phyloP scores from a whole-genome alignment of 768 basidiomycete species.

The Macrocybe gigantea region DNA sequence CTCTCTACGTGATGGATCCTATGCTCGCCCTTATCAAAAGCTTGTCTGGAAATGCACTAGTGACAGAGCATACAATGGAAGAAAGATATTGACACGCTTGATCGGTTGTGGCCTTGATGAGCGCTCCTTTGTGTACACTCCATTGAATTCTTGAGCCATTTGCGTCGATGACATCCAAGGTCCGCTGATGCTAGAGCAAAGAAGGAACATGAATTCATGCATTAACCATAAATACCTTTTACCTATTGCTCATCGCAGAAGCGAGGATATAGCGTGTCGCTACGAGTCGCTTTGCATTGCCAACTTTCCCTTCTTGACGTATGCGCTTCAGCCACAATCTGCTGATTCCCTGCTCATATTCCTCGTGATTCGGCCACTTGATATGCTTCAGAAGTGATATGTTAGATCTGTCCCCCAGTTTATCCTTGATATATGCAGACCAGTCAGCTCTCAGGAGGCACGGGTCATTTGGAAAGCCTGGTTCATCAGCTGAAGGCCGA shows the following conservation, averaged over 20 bases:
- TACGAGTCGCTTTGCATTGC: conserved; percentile 35
- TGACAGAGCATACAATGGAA: conserved; percentile 48
- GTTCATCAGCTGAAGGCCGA: conserved; percentile 10
- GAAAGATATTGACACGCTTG: conserved; percentile 45
- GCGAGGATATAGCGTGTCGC: conserved; percentile 65
- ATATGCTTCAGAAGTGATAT: conserved; percentile 34
- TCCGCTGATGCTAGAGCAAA: conserved; percentile 53
- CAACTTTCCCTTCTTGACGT: conserved; percentile 34
- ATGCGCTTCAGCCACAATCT: conserved; percentile 53
- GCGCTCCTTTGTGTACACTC: conserved; percentile 24
- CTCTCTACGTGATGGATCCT: conserved; percentile 79
- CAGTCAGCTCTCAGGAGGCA: conserved; percentile 49
- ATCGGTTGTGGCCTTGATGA: conserved; percentile 13
- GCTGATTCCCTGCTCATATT: conserved; percentile 65
- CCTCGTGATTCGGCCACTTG: conserved; percentile 66
- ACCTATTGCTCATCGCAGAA: conserved; percentile 72
- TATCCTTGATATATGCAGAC: conserved; percentile 46
- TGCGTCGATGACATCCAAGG: conserved; percentile 58
- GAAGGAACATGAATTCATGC: background rate
- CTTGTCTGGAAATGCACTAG: background rate
- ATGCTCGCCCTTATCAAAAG: background rate
- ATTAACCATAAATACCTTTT: conserved; percentile 3
- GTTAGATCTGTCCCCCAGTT: conserved; percentile 7
- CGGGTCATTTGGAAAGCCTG: background rate
- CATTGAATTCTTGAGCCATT: conserved; percentile 70